Evolutionary conservation across 345 rosid species (phyloP).

Genomic region (Lumnitzera littorea): DNA sequence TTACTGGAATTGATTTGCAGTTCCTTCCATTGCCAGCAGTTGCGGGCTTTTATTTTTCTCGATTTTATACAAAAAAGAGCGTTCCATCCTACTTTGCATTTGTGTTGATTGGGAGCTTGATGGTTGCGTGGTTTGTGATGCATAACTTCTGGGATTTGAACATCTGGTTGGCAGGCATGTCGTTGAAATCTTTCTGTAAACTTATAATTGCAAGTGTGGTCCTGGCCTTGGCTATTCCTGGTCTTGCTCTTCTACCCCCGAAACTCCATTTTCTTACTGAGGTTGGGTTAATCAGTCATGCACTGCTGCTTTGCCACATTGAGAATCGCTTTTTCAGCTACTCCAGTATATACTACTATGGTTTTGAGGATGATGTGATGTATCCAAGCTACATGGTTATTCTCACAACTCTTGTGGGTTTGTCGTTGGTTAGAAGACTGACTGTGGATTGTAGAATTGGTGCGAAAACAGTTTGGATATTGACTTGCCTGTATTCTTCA

Average conservation of each 20-base stretch:
- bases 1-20: slow-evolving; percentile 33
- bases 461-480: slow-evolving; percentile 79
- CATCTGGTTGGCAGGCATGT: slow-evolving; percentile 99
- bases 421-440: slow-evolving; percentile 79
- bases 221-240: slow-evolving; percentile 87
- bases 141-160: slow-evolving; percentile 98
- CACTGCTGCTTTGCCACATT: slow-evolving; percentile 68
- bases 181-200: slow-evolving; percentile 85
- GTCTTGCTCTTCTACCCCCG: slow-evolving; percentile 83
- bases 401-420: slow-evolving; percentile 70
- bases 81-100: slow-evolving; percentile 85
- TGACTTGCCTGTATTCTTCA: slow-evolving; percentile 87
- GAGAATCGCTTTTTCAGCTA: slow-evolving; percentile 88
- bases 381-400: slow-evolving; percentile 98
- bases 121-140: slow-evolving; percentile 85
- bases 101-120: slow-evolving; percentile 88
- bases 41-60: slow-evolving; percentile 91
- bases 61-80: slow-evolving; percentile 85
- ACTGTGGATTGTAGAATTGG: slow-evolving; percentile 70
- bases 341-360: slow-evolving; percentile 81
- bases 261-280: slow-evolving; percentile 72
- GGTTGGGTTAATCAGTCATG: slow-evolving; percentile 70
- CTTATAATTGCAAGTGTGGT: slow-evolving; percentile 72
- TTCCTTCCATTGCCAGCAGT: slow-evolving; percentile 80
- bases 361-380: slow-evolving; percentile 94